Base-by-base conservation (phyloP, 129 eudicot species). In the Flaveria sonorensis region DNA sequence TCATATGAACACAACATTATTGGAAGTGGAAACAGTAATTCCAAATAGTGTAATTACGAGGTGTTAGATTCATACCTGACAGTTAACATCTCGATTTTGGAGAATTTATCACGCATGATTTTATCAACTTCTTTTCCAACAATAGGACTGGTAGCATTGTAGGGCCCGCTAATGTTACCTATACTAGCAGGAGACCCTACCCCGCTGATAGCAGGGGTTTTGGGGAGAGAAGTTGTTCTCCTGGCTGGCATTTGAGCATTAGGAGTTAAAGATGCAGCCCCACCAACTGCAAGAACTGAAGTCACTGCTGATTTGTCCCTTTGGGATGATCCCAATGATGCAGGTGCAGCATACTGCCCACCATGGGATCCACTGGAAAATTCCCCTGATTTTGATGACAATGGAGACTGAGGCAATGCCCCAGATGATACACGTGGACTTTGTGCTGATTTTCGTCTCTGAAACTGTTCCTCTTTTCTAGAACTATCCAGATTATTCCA, bases 361-460 rank as follows among this genome's bases (percentile, higher is more conserved):
- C 96, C 96, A 69, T 84, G 73, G 15, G 96, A 91, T 23, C 97
- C 97, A 78, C 97, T 90, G 15, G 98, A 89, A 81, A 91, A 87
- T 72, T 94, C 99, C 73, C 97, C 93, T 32, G 99, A 89, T 81
- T 82, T 94, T 61, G 93, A 86, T 47, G 99, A 91, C 81, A 94
- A 64, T 10, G 99, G 99, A 75, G 99, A 94, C 53, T 91, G 99
- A 80, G 99, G 90, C 42, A 91, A 79, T 23, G 92, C 88, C 72
- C 97, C 96, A 77, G 92, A 79, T 77, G 99, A 94, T 40, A 91
- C 87, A 19, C 92, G 97, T 30, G 99, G 99, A 82, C 96, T 91
- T 71, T 91, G 99, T 10, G 76, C 96, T 9, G 84, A 52, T 76
- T 89, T 94, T 70, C 93, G 87, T 81, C 90, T 94, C 73, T 81